These are phyloP conservation scores for Pichia manshurica DNA, from an alignment of 805 yeast genomes.

Conservation along the genomic window DNA sequence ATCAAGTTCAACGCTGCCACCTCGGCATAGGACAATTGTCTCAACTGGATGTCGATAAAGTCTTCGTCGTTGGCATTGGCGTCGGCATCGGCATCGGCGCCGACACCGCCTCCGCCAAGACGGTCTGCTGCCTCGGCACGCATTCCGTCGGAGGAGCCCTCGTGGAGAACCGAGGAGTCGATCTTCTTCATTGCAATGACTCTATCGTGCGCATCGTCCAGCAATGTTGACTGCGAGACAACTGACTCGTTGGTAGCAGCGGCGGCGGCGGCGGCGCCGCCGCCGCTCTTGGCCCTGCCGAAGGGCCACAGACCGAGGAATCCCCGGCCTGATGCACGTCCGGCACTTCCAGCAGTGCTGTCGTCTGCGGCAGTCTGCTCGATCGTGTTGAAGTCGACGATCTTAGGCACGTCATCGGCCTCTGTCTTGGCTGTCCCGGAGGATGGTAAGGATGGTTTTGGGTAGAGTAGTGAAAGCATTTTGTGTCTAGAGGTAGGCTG, in stretches of 20 bases:
- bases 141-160: not conserved
- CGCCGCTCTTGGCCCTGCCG: not conserved
- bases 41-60: constrained; percentile 41
- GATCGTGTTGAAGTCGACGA: constrained; percentile 20
- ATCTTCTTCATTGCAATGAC: constrained; percentile 31
- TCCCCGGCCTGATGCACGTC: not conserved
- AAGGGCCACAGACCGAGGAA: not conserved
- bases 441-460: not conserved
- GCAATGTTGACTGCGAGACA: not conserved
- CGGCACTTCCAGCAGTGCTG: not conserved
- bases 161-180: constrained; percentile 9
- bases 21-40: constrained; percentile 49
- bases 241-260: not conserved
- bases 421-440: not conserved
- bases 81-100: not conserved
- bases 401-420: constrained; percentile 8
- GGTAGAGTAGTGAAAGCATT: constrained; percentile 7
- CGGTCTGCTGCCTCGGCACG: too few species aligned
- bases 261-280: not conserved
- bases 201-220: constrained; percentile 4
- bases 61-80: constrained; percentile 32
- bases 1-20: constrained; percentile 34
- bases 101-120: not conserved
- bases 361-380: not conserved
- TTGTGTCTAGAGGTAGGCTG: too few species aligned